These are phyloP conservation scores for Serendipita sp. DNA, from an alignment of 768 basidiomycete species.

Conservation along the genomic window DNA sequence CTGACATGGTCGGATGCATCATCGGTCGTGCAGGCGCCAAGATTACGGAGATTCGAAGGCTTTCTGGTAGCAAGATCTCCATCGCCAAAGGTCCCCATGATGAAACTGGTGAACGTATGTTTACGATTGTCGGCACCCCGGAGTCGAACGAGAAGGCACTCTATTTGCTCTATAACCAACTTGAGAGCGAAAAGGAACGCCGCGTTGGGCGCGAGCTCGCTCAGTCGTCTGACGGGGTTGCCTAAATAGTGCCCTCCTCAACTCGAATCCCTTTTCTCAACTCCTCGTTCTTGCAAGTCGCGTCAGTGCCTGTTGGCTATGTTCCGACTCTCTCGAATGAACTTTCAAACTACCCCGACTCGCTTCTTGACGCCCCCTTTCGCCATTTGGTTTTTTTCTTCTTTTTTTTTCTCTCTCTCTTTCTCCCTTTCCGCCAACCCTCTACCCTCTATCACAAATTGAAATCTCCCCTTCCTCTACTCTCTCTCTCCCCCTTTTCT, in stretches of 20 bases:
- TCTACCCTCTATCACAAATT: not conserved
- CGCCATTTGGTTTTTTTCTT: not conserved
- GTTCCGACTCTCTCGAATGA: not conserved
- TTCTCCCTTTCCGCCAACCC: not conserved
- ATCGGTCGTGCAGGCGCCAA: conserved; percentile 36
- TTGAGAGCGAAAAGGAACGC: conserved; percentile 93
- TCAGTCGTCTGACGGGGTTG: not conserved
- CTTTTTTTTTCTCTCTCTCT: not conserved
- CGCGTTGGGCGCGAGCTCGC: conserved; percentile 58
- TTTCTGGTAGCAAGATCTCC: conserved; percentile 94
- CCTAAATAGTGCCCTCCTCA: not conserved
- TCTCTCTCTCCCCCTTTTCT: not conserved
- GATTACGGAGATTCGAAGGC: conserved; percentile 96
- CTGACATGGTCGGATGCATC: conserved; percentile 81
- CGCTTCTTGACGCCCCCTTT: not conserved
- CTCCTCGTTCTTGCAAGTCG: too few species aligned
- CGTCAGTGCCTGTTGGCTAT: too few species aligned
- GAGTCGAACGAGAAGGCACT: conserved; percentile 97
- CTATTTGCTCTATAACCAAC: conserved; percentile 77
- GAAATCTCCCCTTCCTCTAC: too few species aligned
- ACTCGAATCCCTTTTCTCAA: too few species aligned
- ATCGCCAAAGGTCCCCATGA: conserved; percentile 99
- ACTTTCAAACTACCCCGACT: not conserved
- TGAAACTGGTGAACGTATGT: conserved; percentile 98
- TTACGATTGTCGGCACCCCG: conserved; percentile 92